Conservation (phyloP, 495 filamentous ascomycete genomes). For the Xylaria acuta region DNA sequence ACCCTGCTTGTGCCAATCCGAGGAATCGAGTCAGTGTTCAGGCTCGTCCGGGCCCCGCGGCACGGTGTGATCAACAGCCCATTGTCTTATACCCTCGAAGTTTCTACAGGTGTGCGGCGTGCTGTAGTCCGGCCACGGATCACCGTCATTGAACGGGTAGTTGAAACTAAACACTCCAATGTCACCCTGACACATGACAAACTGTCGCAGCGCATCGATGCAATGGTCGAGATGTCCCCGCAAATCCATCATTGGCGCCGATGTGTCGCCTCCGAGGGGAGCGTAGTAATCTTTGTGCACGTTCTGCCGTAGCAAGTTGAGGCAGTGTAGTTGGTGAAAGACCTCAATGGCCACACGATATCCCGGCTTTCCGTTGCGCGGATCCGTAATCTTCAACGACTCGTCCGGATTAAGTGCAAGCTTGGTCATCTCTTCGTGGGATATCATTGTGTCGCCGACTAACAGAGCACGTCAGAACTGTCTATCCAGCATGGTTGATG, state of each 20-base stretch:
- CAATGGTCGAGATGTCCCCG: conserved; percentile 53
- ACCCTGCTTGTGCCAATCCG: not conserved
- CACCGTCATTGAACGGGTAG: conserved; percentile 44
- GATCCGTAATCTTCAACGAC: conserved; percentile 55
- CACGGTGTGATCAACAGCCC: conserved; percentile 57
- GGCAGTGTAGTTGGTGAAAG: conserved; percentile 63
- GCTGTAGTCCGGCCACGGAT: conserved; percentile 57
- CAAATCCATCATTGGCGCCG: conserved; percentile 38
- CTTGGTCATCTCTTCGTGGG: conserved; percentile 52
- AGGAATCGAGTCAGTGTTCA: conserved; percentile 29
- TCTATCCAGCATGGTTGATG: not conserved
- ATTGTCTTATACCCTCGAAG: conserved; percentile 55
- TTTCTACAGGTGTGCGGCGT: conserved; percentile 58
- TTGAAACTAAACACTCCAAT: conserved; percentile 60
- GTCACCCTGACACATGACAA: conserved; percentile 59
- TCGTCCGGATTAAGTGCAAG: conserved; percentile 53
- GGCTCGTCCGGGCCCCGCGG: conserved; percentile 43
- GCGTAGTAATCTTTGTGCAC: conserved; percentile 58
- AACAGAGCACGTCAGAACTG: conserved; percentile 6
- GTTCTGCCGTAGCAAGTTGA: conserved; percentile 57
- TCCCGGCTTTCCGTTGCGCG: conserved; percentile 55
- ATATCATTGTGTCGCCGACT: conserved; percentile 60
- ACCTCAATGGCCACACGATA: conserved; percentile 61
- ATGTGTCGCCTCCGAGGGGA: conserved; percentile 46
- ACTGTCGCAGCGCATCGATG: conserved; percentile 57